phyloP scores from a whole-genome alignment of 306 rosid genomes.

The Crotalaria pallida region DNA sequence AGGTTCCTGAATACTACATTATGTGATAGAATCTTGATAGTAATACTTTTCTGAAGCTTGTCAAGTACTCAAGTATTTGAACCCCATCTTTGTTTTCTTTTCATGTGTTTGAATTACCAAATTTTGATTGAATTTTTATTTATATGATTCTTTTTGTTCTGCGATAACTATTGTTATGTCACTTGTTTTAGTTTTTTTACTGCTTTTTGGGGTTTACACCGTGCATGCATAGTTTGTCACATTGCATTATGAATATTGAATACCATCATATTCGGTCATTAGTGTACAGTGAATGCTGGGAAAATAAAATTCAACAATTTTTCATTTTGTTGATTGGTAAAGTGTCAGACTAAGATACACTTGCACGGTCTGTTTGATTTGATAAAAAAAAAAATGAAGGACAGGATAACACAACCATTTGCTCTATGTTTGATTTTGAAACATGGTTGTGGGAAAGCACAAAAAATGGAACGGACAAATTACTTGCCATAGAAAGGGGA shows the following conservation, averaged over 20 bases:
- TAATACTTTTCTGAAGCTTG: background rate
- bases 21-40: background rate
- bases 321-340: background rate
- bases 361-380: too few relatives aligned
- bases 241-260: background rate
- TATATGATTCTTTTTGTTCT: background rate
- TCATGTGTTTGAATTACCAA: constrained; percentile 6
- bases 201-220: background rate
- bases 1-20: constrained; percentile 8
- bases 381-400: too few relatives aligned
- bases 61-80: background rate
- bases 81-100: background rate
- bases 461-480: too few relatives aligned
- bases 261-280: background rate
- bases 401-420: too few relatives aligned
- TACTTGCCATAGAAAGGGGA: too few relatives aligned
- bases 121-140: background rate
- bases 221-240: background rate
- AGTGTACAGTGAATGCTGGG: background rate
- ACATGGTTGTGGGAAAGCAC: too few relatives aligned
- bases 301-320: background rate
- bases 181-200: background rate
- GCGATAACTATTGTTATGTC: background rate
- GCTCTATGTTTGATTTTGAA: too few relatives aligned
- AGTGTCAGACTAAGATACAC: too few relatives aligned